Conservation (phyloP, 306 rosid species). For the Styphnolobium japonicum region DNA sequence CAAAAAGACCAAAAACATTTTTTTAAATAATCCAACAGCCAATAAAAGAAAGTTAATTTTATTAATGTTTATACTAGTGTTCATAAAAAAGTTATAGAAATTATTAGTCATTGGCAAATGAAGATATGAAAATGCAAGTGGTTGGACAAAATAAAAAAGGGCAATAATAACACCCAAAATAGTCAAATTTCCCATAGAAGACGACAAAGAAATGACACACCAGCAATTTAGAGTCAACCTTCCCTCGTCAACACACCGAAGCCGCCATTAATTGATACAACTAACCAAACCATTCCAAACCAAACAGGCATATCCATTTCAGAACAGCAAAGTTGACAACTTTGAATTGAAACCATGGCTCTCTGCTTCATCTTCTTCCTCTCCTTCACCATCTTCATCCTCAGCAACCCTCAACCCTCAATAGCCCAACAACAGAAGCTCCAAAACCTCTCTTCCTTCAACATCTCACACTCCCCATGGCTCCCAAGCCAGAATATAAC, state of each 20-base stretch:
- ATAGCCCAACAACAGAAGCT: constrained; percentile 28
- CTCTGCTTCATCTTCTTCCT: background rate
- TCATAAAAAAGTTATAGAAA: too few relatives aligned
- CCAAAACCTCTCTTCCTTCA: constrained; percentile 29
- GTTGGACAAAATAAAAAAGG: too few relatives aligned
- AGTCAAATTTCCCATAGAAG: too few relatives aligned
- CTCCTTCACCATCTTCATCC: constrained; percentile 17
- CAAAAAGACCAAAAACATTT: too few relatives aligned
- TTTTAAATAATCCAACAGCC: too few relatives aligned
- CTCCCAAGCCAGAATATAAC: constrained; percentile 32
- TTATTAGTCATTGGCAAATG: too few relatives aligned
- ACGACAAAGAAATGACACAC: too few relatives aligned
- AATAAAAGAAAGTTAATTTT: too few relatives aligned
- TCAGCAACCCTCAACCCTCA: constrained; percentile 35
- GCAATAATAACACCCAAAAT: too few relatives aligned
- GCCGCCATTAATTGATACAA: constrained; percentile 13
- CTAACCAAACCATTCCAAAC: too few relatives aligned
- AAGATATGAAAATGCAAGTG: too few relatives aligned
- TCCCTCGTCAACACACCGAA: background rate
- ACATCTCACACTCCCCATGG: constrained; percentile 56
- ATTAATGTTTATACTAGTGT: too few relatives aligned
- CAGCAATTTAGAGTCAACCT: background rate
- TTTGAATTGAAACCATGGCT: constrained; percentile 21
- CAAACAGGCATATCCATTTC: background rate
- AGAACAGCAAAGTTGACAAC: background rate